Evolutionary conservation across 805 yeast genomes (phyloP).

Genomic region (Wilhelminamyces savonicus): DNA sequence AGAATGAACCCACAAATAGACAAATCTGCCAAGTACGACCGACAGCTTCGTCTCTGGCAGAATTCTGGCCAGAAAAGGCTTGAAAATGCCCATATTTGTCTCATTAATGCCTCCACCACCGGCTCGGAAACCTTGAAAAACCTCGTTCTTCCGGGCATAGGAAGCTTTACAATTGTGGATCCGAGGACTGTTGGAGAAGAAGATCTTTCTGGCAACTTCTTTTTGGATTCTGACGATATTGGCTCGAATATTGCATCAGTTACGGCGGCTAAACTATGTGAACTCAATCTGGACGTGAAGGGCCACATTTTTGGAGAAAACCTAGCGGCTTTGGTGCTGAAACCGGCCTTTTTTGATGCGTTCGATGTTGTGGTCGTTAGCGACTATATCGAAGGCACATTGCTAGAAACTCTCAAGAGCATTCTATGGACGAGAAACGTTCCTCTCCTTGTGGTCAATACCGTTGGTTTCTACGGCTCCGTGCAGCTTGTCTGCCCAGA

Average conservation of each 20-base stretch:
- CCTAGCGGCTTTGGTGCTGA: slow-evolving; percentile 1
- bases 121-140: slow-evolving; percentile 73
- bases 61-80: slow-evolving; percentile 62
- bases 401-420: slow-evolving; percentile 22
- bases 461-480: slow-evolving; percentile 63
- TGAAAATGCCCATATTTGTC: slow-evolving; percentile 50
- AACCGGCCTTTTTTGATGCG: slow-evolving; percentile 12
- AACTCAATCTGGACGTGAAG: slow-evolving; percentile 55
- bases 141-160: slow-evolving; percentile 68
- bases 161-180: slow-evolving; percentile 58
- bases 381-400: slow-evolving; percentile 15
- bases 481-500: slow-evolving; percentile 48
- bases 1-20: no score
- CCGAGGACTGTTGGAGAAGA: slow-evolving; percentile 26
- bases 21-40: slow-evolving; percentile 73
- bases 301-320: slow-evolving; percentile 19
- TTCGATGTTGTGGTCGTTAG: slow-evolving; percentile 46
- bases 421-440: slow-evolving; percentile 38
- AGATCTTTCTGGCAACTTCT: slow-evolving; percentile 59
- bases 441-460: slow-evolving; percentile 48
- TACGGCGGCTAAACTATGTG: slow-evolving; percentile 37
- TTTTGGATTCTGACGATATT: slow-evolving; percentile 39
- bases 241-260: slow-evolving; percentile 36
- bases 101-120: slow-evolving; percentile 51
- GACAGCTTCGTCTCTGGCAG: slow-evolving; percentile 89